Evolutionary conservation across 2,329 filamentous ascomycete genomes (phyloP).

Genomic region (Diaporthe batatas): DNA sequence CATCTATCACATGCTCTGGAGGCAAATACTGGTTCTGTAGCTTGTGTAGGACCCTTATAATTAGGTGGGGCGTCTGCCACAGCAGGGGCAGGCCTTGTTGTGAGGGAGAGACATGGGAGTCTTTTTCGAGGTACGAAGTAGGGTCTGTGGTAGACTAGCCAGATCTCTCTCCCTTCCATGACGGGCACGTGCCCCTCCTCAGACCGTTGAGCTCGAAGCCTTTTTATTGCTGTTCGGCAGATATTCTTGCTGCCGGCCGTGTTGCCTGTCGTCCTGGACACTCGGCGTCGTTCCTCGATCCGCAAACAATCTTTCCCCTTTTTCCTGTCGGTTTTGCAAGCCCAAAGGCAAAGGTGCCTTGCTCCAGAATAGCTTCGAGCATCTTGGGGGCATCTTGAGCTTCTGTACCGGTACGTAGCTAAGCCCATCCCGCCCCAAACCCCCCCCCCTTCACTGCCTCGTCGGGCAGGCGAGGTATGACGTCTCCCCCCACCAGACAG

Average conservation of each 20-base stretch:
- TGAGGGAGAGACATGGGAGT: constrained; percentile 3
- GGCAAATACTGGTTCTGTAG: too few relatives aligned
- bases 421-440: background rate
- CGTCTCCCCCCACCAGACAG: constrained; percentile 26
- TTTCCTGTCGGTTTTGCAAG: background rate
- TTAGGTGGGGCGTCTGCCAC: background rate
- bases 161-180: constrained; percentile 10
- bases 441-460: constrained; percentile 22
- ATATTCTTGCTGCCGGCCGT: background rate
- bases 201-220: too few relatives aligned
- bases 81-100: constrained; percentile 19
- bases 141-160: background rate
- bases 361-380: background rate
- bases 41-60: constrained; percentile 30
- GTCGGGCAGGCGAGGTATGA: constrained; percentile 9
- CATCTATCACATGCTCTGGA: too few relatives aligned
- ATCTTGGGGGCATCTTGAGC: background rate
- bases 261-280: background rate
- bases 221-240: background rate
- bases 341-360: background rate
- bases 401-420: background rate
- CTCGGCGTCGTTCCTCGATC: background rate
- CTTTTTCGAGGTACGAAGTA: background rate
- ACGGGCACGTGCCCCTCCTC: too few relatives aligned
- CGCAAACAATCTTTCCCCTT: background rate